phyloP scores from a whole-genome alignment of 1,284 basidiomycete genomes.

The Trichosporon sp. region DNA sequence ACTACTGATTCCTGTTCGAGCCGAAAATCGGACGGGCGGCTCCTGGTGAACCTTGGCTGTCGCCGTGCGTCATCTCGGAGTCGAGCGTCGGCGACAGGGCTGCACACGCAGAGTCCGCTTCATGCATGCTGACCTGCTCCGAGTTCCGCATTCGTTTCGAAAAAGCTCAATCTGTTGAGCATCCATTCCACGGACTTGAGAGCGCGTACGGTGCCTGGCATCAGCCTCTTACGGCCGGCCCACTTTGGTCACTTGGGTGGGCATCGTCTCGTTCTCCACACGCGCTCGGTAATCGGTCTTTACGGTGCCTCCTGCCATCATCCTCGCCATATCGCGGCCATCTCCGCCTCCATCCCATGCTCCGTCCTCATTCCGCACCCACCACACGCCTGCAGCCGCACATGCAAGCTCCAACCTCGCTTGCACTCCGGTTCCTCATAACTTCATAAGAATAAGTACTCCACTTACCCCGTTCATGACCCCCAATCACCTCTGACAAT shows the following conservation, averaged over 20 bases:
- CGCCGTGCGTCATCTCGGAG: not conserved
- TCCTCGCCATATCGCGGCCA: not conserved
- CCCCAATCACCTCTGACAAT: not conserved
- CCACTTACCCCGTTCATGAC: not conserved
- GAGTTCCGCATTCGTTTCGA: not conserved
- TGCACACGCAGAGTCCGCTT: no score
- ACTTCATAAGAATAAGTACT: not conserved
- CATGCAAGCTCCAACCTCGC: no score
- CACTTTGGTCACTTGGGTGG: not conserved
- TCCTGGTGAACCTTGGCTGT: not conserved
- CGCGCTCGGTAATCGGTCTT: slow-evolving; percentile 5
- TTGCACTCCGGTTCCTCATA: no score
- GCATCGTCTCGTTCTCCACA: not conserved
- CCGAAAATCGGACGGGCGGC: not conserved
- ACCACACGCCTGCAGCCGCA: no score
- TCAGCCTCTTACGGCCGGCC: not conserved
- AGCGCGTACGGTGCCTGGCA: not conserved
- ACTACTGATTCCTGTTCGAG: no score
- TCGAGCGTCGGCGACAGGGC: no score
- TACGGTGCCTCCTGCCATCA: not conserved
- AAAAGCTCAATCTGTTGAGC: no score
- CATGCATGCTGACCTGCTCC: not conserved
- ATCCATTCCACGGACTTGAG: not conserved
- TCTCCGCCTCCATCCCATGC: not conserved
- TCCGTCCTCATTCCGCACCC: not conserved